A percentile compares a stretch with the other conserved stretches of the same genome.
These are phyloP conservation scores for Fusarium sacchari DNA, from an alignment of 2,329 filamentous ascomycete species.

Conservation along the genomic window DNA sequence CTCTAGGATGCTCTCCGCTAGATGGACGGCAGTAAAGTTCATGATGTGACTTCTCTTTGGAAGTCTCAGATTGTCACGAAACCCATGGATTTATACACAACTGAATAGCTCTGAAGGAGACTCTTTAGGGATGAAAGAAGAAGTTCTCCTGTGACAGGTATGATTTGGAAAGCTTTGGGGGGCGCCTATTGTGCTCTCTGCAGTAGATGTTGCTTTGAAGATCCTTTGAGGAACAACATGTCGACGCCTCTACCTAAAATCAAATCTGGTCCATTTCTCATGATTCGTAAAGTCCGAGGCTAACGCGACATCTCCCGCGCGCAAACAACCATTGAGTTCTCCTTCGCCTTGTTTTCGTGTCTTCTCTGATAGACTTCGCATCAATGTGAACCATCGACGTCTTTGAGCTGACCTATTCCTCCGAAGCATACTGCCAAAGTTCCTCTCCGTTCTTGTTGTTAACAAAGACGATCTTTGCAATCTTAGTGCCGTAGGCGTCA, in stretches of 20 bases:
- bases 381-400: not conserved
- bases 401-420: not conserved
- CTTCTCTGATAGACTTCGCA: not conserved
- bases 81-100: not conserved
- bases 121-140: not conserved
- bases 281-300: not conserved
- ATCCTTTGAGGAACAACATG: not conserved
- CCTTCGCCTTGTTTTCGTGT: not conserved
- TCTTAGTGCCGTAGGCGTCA: constrained; percentile 20
- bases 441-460: constrained; percentile 21
- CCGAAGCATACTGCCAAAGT: constrained; percentile 10
- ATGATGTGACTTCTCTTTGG: not conserved
- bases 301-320: not conserved
- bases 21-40: not conserved
- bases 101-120: not conserved
- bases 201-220: not conserved
- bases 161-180: not conserved
- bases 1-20: not conserved
- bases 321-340: not conserved
- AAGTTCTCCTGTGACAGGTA: not conserved
- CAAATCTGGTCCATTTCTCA: not conserved
- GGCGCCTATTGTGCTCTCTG: not conserved
- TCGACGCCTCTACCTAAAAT: not conserved
- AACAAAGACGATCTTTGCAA: constrained; percentile 21
- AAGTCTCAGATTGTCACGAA: not conserved